Conservation (phyloP, 2,329 filamentous ascomycete genomes). For the Colletotrichum sp. region DNA sequence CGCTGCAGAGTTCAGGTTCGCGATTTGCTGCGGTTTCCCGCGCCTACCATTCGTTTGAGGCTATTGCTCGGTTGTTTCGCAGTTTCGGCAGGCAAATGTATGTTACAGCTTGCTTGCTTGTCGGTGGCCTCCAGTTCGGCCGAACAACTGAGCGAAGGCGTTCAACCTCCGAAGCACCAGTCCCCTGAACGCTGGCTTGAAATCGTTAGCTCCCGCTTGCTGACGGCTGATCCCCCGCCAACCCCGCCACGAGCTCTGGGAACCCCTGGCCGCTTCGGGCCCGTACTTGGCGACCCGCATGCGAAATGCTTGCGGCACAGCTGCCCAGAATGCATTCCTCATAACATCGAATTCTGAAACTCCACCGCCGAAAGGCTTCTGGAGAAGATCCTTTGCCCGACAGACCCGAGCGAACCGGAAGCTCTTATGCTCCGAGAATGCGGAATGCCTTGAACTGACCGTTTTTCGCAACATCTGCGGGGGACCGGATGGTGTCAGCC, state of each 20-base stretch:
- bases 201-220: background rate
- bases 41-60: background rate
- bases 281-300: slow-evolving; percentile 6
- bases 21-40: background rate
- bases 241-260: background rate
- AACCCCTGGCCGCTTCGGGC: background rate
- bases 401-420: background rate
- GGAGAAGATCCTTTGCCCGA: background rate
- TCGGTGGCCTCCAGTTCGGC: background rate
- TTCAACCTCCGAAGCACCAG: background rate
- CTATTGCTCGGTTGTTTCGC: background rate
- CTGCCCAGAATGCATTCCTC: slow-evolving; percentile 3
- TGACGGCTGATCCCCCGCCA: background rate
- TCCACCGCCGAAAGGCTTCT: background rate
- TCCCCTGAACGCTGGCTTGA: background rate
- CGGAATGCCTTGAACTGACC: background rate
- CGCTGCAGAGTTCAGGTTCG: background rate
- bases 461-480: background rate
- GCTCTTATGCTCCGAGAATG: background rate
- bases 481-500: background rate
- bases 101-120: background rate
- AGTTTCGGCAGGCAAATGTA: background rate
- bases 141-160: background rate
- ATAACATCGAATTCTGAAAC: slow-evolving; percentile 3
- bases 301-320: slow-evolving; percentile 4